Base-by-base conservation (phyloP, 202 grass and related monocot genomes). In the Zoysia matrella region DNA sequence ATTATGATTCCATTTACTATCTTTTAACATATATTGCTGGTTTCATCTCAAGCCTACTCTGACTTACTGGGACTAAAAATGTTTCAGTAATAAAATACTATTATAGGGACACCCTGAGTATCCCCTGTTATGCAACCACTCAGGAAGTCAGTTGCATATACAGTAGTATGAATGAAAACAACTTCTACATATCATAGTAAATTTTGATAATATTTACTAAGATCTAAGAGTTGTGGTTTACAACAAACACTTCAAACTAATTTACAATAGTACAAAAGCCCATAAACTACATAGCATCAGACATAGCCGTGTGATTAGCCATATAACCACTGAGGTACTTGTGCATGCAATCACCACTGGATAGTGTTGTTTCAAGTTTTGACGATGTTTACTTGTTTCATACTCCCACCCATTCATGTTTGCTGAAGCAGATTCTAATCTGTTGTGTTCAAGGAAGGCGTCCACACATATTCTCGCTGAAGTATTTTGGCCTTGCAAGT, bases 401-500 rank as follows among this genome's bases (percentile, higher is more conserved):
- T 83, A 54, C 83, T 78, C 47, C 50, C 30, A 73, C 47, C 53
- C 9, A 15, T 74, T 82, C 62, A 83, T 77, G 67, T 41, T 11
- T 89, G 15, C 52, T 68, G 40, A 60, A 74, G 73, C 67, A 74
- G 5, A 65, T 86, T 79, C 60, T 75, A 74, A 62, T n/a, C 10
- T 86, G 43, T 67, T 57, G 62, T 15, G 8, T 52, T 69, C 47
- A 63, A 70, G 47, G 62, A 75, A 61, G 52, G 12, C 13, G 64
- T 3, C 36, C 84, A 54, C 77, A 75, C 6, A 75, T 75, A 40
- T 86, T 61, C 71, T 86, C 0, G 39, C 49, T 73, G 69, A 84
- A 83, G 72, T 65, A 75, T 16, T 8, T 86, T 83, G 79, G 22
- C 47, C 73, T 63, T 7, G 73, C 6, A 14, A 69, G 49, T 73